Percentiles rank a stretch among this genome's conserved stretches.
Conservation (phyloP, 2,329 filamentous ascomycete species). For the Cordyceps pruinosa region DNA sequence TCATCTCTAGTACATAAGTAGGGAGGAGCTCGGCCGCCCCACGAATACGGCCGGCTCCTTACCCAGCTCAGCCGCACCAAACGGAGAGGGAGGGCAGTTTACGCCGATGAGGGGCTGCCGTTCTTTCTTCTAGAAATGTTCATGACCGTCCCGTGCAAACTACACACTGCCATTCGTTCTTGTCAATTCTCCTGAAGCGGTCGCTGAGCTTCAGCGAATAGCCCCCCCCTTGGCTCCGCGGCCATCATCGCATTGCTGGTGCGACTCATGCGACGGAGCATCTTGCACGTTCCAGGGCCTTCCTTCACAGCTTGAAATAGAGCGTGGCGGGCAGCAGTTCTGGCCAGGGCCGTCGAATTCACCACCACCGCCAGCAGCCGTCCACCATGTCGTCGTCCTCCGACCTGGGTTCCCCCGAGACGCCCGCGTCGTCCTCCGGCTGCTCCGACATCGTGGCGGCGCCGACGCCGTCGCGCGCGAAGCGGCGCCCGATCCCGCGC, state of each 20-base stretch:
- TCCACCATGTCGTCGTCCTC: background rate
- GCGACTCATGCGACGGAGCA: background rate
- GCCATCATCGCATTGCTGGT: background rate
- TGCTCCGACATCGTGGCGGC: background rate
- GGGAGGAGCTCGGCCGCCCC: background rate
- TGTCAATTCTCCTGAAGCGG: background rate
- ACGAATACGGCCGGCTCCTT: background rate
- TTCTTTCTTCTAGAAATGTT: background rate
- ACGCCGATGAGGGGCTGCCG: background rate
- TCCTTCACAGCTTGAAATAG: no score
- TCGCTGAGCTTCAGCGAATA: no score
- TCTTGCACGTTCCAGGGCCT: background rate
- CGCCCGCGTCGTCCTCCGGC: conserved; percentile 2
- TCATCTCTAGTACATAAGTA: conserved; percentile 3
- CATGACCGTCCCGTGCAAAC: background rate
- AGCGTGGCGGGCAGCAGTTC: no score
- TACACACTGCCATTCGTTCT: background rate
- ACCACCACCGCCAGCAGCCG: background rate
- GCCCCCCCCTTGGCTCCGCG: no score
- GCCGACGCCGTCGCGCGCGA: conserved; percentile 7
- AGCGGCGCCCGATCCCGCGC: conserved; percentile 25
- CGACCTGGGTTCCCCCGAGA: background rate
- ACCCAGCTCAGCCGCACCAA: conserved; percentile 7
- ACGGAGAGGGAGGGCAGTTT: no score
- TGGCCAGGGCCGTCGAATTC: no score